These are phyloP conservation scores for Lactifluus echinatus DNA, from an alignment of 768 basidiomycete genomes.

Conservation along the genomic window DNA sequence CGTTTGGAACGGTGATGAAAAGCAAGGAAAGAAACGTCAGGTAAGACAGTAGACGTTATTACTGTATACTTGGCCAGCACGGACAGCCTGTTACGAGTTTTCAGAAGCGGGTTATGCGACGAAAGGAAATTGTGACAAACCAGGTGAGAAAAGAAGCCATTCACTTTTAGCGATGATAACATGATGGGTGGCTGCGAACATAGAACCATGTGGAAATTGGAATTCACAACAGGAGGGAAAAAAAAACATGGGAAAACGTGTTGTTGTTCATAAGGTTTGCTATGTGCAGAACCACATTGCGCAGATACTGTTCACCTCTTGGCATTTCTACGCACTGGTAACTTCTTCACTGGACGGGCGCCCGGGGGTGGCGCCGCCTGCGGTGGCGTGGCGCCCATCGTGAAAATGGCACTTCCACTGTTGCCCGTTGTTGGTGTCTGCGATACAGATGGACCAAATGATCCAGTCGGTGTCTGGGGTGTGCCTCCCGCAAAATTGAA, in stretches of 20 bases:
- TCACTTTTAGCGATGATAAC: background rate
- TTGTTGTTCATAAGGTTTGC: background rate
- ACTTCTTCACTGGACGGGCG: slow-evolving; percentile 25
- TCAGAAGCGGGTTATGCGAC: background rate
- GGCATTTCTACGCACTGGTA: slow-evolving; percentile 27
- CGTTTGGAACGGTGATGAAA: background rate
- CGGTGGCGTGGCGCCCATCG: slow-evolving; percentile 25
- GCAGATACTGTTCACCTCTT: slow-evolving; percentile 4
- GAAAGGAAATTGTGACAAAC: background rate
- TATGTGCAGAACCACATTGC: background rate
- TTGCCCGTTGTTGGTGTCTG: slow-evolving; percentile 9
- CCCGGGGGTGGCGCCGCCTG: slow-evolving; percentile 17
- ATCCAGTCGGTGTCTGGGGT: slow-evolving; percentile 22
- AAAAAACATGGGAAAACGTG: background rate
- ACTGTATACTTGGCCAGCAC: background rate
- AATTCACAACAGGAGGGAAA: background rate
- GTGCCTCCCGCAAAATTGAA: slow-evolving; percentile 24
- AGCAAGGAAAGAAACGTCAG: background rate
- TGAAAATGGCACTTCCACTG: slow-evolving; percentile 23
- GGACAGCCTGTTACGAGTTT: background rate
- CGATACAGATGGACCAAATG: slow-evolving; percentile 23
- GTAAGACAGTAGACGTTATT: background rate
- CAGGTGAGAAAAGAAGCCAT: background rate
- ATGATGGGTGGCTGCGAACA: background rate
- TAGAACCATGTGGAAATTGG: background rate